These are phyloP conservation scores for Sonneratia caseolaris DNA, from an alignment of 345 rosid species.

Conservation along the genomic window DNA sequence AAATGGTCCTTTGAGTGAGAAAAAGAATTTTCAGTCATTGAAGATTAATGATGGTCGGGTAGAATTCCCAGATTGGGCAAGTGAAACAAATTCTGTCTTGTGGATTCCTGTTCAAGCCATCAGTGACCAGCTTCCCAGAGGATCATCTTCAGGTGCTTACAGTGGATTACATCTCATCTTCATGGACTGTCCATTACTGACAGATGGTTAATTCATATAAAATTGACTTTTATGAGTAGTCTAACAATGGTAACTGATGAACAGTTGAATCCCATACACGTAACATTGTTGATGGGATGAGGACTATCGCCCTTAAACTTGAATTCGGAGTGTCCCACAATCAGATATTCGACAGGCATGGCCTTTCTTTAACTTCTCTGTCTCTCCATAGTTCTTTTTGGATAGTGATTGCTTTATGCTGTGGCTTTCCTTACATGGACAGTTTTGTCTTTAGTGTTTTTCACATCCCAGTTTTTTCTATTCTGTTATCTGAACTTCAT, in stretches of 20 bases:
- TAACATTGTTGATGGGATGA: conserved; percentile 84
- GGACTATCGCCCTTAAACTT: conserved; percentile 92
- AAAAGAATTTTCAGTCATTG: conserved; percentile 44
- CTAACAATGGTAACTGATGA: conserved; percentile 3
- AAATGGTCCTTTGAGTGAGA: conserved; percentile 25
- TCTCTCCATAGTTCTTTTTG: background rate
- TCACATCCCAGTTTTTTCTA: background rate
- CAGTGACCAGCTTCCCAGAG: conserved; percentile 70
- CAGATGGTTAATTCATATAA: conserved; percentile 4
- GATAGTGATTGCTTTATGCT: background rate
- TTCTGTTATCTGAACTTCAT: conserved; percentile 7
- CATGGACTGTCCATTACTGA: background rate
- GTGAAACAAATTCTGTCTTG: conserved; percentile 52
- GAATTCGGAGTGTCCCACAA: conserved; percentile 85
- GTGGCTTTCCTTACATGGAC: background rate
- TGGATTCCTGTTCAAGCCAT: conserved; percentile 86
- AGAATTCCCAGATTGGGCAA: conserved; percentile 88
- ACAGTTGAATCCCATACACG: conserved; percentile 62
- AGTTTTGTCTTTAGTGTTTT: background rate
- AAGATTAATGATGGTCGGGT: conserved; percentile 53
- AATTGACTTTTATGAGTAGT: conserved; percentile 10
- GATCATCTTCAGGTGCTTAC: conserved; percentile 75
- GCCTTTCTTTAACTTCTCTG: background rate
- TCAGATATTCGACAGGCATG: conserved; percentile 86
- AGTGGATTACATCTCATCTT: conserved; percentile 3